Base-by-base conservation (phyloP, 1,284 basidiomycete genomes). In the Malassezia furfur region DNA sequence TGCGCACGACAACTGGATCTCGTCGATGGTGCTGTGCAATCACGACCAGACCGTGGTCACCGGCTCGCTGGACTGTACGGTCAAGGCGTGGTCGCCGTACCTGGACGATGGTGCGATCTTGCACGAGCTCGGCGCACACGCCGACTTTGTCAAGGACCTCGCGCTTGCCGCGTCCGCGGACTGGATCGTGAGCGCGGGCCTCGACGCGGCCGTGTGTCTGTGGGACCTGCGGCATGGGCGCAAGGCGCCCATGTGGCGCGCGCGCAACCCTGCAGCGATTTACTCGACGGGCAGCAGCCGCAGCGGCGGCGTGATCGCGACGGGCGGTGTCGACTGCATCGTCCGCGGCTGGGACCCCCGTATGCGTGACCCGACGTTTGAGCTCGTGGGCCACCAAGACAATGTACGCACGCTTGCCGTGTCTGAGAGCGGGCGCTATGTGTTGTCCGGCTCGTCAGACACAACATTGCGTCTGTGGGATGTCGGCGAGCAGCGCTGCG, bases 1-100 rank as follows among this genome's bases (percentile, higher is more conserved):
- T 37, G 63, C 62, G 9, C 72, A 75, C 57, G 84, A 85, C 0
- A 91, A 96, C 77, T 98, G 93, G 94, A 84, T 96, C 44, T 96
- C 96, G 75, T 93, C 96, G 68, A 84, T 98, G 56, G 72, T 91
- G 7, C 80, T 98, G 12, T 91, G 88, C 77, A 93, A 96, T 71
- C 80, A 84, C 61, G 91, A 96, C 66, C 90, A 93, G 74, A 96
- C 89, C 2, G 87, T 96, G 48, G 81, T 96, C 41, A 91, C 93
- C 43, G 93, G 88, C 0, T 96, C 93, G 0, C 94, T 91, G 2
- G 93, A 98, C 74, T 88, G 91, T 9, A 90, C 90, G 14, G 81
- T 99, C 64, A 88, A 91, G 70, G 84, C 88, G 0, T 98, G 94
- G 93, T 85, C 82, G 52, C 91, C 93, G 0, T 90, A 96, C 72